A percentile compares a stretch with the other conserved stretches of the same genome.
phyloP scores from a whole-genome alignment of 2,329 filamentous ascomycete genomes.

The Massarina eburnea region DNA sequence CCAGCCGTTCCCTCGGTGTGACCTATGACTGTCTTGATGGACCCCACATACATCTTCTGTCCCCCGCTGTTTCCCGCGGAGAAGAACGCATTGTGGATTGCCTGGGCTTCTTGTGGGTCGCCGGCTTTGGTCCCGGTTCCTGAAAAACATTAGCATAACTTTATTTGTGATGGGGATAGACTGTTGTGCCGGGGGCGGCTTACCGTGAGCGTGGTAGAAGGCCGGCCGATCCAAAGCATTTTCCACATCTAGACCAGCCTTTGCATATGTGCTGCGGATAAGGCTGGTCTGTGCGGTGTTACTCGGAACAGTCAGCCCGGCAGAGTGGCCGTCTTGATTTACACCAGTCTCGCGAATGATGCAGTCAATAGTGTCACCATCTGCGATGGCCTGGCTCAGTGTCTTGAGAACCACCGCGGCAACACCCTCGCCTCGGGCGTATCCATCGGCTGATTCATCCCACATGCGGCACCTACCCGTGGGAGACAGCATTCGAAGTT shows the following conservation, averaged over 20 bases:
- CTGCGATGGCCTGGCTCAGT: conserved; percentile 50
- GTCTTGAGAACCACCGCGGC: conserved; percentile 55
- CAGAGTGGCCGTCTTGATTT: conserved; percentile 44
- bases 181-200: too few species aligned
- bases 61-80: conserved; percentile 3
- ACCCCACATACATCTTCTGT: conserved; percentile 16
- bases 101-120: conserved; percentile 28
- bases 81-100: conserved; percentile 21
- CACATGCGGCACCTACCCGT: conserved; percentile 31
- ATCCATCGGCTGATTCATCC: conserved; percentile 50
- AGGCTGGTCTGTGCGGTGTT: conserved; percentile 47
- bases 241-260: conserved; percentile 37
- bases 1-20: conserved; percentile 45
- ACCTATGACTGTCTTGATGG: conserved; percentile 41
- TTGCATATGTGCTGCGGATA: conserved; percentile 37
- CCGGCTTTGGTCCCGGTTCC: conserved; percentile 44
- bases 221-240: conserved; percentile 13
- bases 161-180: too few species aligned
- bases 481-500: conserved; percentile 36
- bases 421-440: conserved; percentile 56
- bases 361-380: conserved; percentile 50
- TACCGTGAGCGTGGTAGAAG: conserved; percentile 46
- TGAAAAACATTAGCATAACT: too few species aligned
- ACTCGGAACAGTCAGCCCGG: conserved; percentile 46
- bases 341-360: conserved; percentile 39